Conservation (phyloP, 2,329 filamentous ascomycete species). For the Didymella keratinophila region DNA sequence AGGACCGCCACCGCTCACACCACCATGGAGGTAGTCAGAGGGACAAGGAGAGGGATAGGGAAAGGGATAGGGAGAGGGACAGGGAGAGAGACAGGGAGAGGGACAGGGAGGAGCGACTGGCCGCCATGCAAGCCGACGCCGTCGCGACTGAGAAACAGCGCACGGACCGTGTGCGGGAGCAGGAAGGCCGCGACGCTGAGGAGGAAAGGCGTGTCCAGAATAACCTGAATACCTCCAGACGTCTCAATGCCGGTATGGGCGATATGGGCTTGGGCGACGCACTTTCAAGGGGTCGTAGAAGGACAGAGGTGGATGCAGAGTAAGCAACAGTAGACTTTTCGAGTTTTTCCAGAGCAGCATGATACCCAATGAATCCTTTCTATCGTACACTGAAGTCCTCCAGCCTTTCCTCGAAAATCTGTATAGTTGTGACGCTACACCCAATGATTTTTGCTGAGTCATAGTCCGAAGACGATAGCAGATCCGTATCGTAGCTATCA, state of each 20-base stretch:
- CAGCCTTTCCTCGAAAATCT: neutral
- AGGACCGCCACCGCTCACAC: neutral
- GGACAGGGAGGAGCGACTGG: constrained; percentile 35
- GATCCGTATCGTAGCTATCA: too few species aligned
- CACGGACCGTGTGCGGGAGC: constrained; percentile 41
- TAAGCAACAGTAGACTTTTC: neutral
- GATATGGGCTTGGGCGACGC: constrained; percentile 33
- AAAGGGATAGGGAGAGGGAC: constrained; percentile 16
- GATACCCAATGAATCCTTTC: constrained; percentile 15
- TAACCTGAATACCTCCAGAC: constrained; percentile 26
- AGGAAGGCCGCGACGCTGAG: constrained; percentile 45
- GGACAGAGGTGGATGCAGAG: constrained; percentile 22
- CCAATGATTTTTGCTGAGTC: too few species aligned
- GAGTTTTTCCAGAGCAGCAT: neutral
- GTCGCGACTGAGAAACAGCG: constrained; percentile 45
- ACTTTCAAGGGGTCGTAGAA: constrained; percentile 30
- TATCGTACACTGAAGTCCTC: neutral
- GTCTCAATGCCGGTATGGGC: constrained; percentile 30
- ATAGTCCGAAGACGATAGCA: too few species aligned
- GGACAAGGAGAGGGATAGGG: neutral
- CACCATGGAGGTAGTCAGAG: constrained; percentile 28
- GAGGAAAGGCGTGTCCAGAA: constrained; percentile 34
- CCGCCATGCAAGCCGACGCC: constrained; percentile 47
- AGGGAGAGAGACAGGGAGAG: too few species aligned
- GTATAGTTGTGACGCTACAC: neutral